phyloP scores from a whole-genome alignment of 1,284 basidiomycete genomes.

The Meripilus lineatus region DNA sequence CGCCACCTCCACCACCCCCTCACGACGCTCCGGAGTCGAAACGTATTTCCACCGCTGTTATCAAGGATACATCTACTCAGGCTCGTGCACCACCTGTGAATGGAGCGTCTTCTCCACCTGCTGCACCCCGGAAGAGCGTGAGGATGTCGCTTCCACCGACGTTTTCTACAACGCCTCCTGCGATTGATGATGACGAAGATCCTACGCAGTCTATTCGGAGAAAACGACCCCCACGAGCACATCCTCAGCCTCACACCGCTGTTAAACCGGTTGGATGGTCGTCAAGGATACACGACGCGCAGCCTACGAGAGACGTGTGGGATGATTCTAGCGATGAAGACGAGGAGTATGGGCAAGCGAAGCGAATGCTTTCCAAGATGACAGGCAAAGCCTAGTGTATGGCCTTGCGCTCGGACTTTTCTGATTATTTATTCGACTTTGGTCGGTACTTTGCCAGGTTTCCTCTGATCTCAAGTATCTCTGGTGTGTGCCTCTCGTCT shows the following conservation, averaged over 20 bases:
- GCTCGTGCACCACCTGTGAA: neutral
- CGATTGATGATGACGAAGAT: slow-evolving; percentile 49
- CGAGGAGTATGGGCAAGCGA: slow-evolving; percentile 56
- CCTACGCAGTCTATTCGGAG: slow-evolving; percentile 13
- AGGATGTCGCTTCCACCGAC: slow-evolving; percentile 68
- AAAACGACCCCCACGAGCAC: slow-evolving; percentile 7
- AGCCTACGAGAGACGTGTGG: slow-evolving; percentile 46
- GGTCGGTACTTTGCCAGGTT: too few relatives aligned
- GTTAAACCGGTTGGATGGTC: slow-evolving; percentile 18
- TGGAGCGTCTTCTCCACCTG: slow-evolving; percentile 12
- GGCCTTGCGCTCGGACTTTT: too few relatives aligned
- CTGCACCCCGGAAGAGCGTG: slow-evolving; percentile 58
- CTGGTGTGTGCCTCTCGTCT: slow-evolving; percentile 15
- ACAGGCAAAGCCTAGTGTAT: slow-evolving; percentile 35
- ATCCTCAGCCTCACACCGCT: slow-evolving; percentile 12
- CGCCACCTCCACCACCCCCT: slow-evolving; percentile 21
- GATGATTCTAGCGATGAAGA: slow-evolving; percentile 71
- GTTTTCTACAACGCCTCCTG: slow-evolving; percentile 65
- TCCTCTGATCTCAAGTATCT: too few relatives aligned
- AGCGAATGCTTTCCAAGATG: slow-evolving; percentile 41
- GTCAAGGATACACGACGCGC: slow-evolving; percentile 20
- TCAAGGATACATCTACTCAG: too few relatives aligned
- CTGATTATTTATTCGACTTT: too few relatives aligned
- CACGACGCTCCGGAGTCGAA: slow-evolving; percentile 10
- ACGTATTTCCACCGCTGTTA: slow-evolving; percentile 5